Evolutionary conservation across 1,139 yeast genomes (phyloP).

Genomic region (Petasospora rhodanensis): DNA sequence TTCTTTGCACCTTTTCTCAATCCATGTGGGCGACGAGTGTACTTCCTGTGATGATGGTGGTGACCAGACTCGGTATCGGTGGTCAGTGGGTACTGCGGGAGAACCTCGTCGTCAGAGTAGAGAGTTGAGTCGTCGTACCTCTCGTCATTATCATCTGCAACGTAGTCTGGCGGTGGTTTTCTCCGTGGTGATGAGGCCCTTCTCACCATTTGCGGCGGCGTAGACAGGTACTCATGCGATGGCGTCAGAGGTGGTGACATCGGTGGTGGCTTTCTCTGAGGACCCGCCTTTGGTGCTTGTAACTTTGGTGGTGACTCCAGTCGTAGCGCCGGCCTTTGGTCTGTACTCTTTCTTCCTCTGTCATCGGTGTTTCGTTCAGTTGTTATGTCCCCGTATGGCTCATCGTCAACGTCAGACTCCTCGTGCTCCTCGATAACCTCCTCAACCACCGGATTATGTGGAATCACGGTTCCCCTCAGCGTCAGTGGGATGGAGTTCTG

Average conservation of each 20-base stretch:
- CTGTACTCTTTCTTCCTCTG: neutral
- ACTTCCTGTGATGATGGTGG: slow-evolving; percentile 7
- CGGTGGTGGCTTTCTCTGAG: slow-evolving; percentile 19
- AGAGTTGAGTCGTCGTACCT: slow-evolving; percentile 2
- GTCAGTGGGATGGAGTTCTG: neutral
- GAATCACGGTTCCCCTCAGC: too few species aligned
- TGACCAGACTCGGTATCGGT: slow-evolving; percentile 7
- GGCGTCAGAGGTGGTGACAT: slow-evolving; percentile 7
- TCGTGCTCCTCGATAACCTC: slow-evolving; percentile 5
- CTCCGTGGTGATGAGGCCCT: slow-evolving; percentile 20
- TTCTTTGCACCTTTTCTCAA: slow-evolving; percentile 25
- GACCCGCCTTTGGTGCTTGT: neutral
- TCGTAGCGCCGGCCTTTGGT: too few species aligned
- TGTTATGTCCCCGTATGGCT: too few species aligned
- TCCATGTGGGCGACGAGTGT: slow-evolving; percentile 13
- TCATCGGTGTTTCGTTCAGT: too few species aligned
- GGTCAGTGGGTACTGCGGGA: slow-evolving; percentile 24
- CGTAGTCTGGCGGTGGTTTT: slow-evolving; percentile 22
- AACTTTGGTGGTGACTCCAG: too few species aligned
- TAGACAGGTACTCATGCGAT: too few species aligned
- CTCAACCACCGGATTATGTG: too few species aligned
- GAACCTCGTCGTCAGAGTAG: slow-evolving; percentile 11
- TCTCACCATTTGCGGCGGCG: too few species aligned
- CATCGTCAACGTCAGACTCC: slow-evolving; percentile 1
- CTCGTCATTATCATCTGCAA: neutral